Base-by-base conservation (phyloP, 2,329 filamentous ascomycete genomes). In the Trichoderma asperellum region DNA sequence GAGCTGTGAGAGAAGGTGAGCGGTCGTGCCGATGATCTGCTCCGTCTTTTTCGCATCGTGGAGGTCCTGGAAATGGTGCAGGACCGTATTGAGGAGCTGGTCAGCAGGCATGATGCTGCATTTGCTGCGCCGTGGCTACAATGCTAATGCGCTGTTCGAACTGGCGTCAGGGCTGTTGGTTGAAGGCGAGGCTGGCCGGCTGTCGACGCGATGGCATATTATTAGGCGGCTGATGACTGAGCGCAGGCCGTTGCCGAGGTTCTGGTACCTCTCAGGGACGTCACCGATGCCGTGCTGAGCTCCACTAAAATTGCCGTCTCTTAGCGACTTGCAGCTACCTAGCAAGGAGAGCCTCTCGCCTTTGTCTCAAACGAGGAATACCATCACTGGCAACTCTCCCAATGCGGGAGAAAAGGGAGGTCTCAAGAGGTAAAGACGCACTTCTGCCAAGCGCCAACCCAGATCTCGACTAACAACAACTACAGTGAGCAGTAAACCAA, bases 1-100 rank as follows among this genome's bases (percentile, higher is more conserved):
- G 64, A 94, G 87, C 60, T 87, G 87, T 18, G 89, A 87, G 68
- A 94, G 84, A 35, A 94, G 86, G 49, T 88, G 87, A 21, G 87
- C 85, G 18, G 91, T 91, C 56, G 89, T 91, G 72, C 86, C 88
- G 75, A 92, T 82, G 74, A 89, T 84, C 77, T 87, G 85, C 72
- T 87, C 82, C 29, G 84, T 86, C 73, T 82, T 83, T 66, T 78
- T 76, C 60, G 81, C 80, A 77, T 86, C 82, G 77, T 85, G 84
- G 60, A 84, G 78, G 72, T 86, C 83, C 76, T 86, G 86, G 76
- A 85, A 88, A 68, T 84, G 81, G 73, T 89, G 85, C 72, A 93
- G 82, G 70, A 92, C 86, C 55, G 88, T 88, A 72, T 87, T 89
- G 69, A 93, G 84, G 66, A 92, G 84, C 72, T 86, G 85, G 77